Conservation (phyloP, 1,139 yeast genomes). For the Blastobotrys indianensis region DNA sequence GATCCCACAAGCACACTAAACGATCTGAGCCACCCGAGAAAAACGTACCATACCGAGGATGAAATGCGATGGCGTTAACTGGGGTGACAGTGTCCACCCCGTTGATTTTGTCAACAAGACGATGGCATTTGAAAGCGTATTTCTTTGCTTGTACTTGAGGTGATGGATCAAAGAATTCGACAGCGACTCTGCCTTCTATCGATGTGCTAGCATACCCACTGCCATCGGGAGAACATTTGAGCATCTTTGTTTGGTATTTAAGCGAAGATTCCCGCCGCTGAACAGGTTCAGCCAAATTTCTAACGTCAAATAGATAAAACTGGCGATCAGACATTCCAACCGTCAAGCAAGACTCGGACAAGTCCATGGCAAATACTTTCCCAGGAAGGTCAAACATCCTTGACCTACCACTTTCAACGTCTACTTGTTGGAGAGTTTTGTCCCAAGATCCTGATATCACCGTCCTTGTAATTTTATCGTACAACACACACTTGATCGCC, state of each 20-base stretch:
- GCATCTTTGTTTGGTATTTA: conserved; percentile 60
- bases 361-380: conserved; percentile 65
- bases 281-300: conserved; percentile 42
- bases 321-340: conserved; percentile 52
- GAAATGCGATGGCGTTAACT: conserved; percentile 62
- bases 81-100: conserved; percentile 67
- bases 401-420: conserved; percentile 24
- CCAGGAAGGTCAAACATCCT: conserved; percentile 35
- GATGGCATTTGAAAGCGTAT: conserved; percentile 84
- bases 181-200: conserved; percentile 80
- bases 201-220: conserved; percentile 75
- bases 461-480: conserved; percentile 27
- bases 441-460: conserved; percentile 54
- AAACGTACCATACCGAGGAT: conserved; percentile 43
- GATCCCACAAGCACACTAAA: conserved; percentile 72
- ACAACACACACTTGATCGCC: conserved; percentile 32
- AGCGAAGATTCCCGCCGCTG: conserved; percentile 64
- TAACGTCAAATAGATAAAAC: conserved; percentile 54
- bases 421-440: conserved; percentile 41
- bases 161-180: conserved; percentile 60
- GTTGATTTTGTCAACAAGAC: conserved; percentile 41
- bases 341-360: conserved; percentile 42
- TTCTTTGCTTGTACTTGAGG: conserved; percentile 44
- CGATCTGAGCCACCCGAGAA: conserved; percentile 83
- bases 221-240: conserved; percentile 53